A percentile compares a stretch with the other conserved stretches of the same genome.
Conservation (phyloP, 225 moss, liverwort and hornwort genomes). For the Lunularia cruciata region DNA sequence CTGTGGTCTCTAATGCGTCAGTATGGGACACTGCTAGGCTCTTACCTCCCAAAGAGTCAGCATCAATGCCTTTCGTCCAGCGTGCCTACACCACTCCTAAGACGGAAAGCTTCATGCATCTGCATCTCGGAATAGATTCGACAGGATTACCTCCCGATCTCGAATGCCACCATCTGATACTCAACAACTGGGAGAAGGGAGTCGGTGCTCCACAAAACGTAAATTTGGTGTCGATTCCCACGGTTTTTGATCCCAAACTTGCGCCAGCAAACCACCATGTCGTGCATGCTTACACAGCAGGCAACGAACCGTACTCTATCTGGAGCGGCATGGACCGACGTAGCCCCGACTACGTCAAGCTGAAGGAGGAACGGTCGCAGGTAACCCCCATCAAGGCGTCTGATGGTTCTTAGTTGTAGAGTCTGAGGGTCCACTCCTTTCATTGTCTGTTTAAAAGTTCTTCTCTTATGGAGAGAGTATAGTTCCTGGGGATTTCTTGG, state of each 20-base stretch:
- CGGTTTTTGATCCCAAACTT: conserved; percentile 68
- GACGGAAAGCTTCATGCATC: conserved; percentile 78
- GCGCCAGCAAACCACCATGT: conserved; percentile 73
- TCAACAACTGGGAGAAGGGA: conserved; percentile 63
- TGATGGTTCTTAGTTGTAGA: not conserved
- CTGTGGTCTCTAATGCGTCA: conserved; percentile 79
- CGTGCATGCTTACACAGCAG: conserved; percentile 78
- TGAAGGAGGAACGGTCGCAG: conserved; percentile 84
- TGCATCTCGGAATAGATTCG: conserved; percentile 74
- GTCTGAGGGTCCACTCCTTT: not conserved
- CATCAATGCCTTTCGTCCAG: conserved; percentile 28
- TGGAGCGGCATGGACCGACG: conserved; percentile 79
- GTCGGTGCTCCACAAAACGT: conserved; percentile 81
- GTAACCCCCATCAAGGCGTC: conserved; percentile 23
- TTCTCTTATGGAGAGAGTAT: not conserved
- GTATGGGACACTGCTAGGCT: conserved; percentile 77
- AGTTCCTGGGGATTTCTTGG: too few species aligned
- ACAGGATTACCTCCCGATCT: conserved; percentile 56
- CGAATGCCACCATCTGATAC: conserved; percentile 71
- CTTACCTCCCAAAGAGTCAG: conserved; percentile 38
- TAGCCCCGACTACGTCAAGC: conserved; percentile 52
- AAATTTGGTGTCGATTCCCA: conserved; percentile 64
- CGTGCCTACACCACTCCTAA: conserved; percentile 56
- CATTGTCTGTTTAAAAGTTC: not conserved
- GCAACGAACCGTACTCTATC: conserved; percentile 72